A percentile compares a stretch with the other conserved stretches of the same genome.
These are phyloP conservation scores for Phytophthora citrophthora DNA, from an alignment of 352 stramenopile genomes.

Conservation along the genomic window DNA sequence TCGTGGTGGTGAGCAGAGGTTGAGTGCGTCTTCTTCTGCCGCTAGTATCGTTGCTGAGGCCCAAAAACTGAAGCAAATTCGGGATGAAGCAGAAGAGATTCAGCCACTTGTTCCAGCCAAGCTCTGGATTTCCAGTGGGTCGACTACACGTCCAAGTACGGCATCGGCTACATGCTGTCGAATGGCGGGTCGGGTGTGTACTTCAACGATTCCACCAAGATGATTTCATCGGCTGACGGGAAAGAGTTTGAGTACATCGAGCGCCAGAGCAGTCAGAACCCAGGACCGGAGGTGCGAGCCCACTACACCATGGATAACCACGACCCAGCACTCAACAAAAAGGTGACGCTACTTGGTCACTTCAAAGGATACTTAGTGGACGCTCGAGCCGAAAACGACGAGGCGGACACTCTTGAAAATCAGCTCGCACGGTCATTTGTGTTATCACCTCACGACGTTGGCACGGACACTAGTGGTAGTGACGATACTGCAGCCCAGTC, in stretches of 20 bases:
- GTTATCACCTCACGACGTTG: conserved; percentile 32
- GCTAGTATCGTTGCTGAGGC: conserved; percentile 63
- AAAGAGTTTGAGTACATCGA: conserved; percentile 97
- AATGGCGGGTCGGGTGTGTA: conserved; percentile 96
- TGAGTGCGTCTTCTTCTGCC: conserved; percentile 68
- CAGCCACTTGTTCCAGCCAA: conserved; percentile 43
- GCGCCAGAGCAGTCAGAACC: conserved; percentile 59
- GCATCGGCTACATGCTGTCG: conserved; percentile 97
- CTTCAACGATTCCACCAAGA: conserved; percentile 99
- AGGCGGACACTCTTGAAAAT: conserved; percentile 49
- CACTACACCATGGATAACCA: conserved; percentile 69
- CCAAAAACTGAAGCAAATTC: conserved; percentile 71
- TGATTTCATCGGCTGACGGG: conserved; percentile 90
- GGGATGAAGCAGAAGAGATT: conserved; percentile 52
- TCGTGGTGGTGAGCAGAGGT: conserved; percentile 41
- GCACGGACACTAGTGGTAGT: conserved; percentile 19
- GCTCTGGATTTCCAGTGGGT: conserved; percentile 98
- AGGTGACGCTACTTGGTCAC: conserved; percentile 97
- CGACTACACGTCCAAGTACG: conserved; percentile 99
- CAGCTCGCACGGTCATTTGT: conserved; percentile 43
- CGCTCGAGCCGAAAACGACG: conserved; percentile 59
- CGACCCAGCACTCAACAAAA: conserved; percentile 94
- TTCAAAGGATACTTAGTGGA: conserved; percentile 98
- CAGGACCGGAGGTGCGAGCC: conserved; percentile 38
- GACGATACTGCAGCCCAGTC: conserved; percentile 16